Base-by-base conservation (phyloP, 106 monocot genomes). In the Acorus gramineus region DNA sequence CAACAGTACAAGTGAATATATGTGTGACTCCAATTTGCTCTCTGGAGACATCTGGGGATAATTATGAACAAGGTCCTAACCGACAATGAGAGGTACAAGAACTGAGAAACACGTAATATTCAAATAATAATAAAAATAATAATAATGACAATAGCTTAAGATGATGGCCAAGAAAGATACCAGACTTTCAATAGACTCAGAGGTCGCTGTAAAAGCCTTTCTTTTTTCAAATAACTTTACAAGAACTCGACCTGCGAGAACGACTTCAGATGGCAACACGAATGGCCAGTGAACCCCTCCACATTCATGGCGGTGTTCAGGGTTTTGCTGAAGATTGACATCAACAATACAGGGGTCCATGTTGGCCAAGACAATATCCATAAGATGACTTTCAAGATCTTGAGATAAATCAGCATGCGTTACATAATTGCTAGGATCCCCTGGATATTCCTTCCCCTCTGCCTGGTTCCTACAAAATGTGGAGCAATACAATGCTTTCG, bases 241-340 rank as follows among this genome's bases (percentile, higher is more conserved):
- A 66, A 87, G 55, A 13, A 96, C 54, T 72, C 96, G 72, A 52
- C 84, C 90, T 75, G 84, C 82, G 62, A 96, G 81, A 74, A 96
- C 85, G 8, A 87, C 77, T 75, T 87, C 82, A 59, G 80, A 7
- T 65, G 96, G 96, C 50, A 96, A 79, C 64, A 91, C 84, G 68
- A 68, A 78, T 69, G 96, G 51, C 96, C 96, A 96, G 67, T 83
- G 78, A 58, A 67, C 52, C 28, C 96, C 96, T 67, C 85, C 82
- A 83, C 96, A 96, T 83, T 96, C 96, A 81, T 96, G 90, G 60
- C 62, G 66, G 73, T 96, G 96, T 74, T 96, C 96, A 60, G 75
- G 65, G 64, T 76, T 47, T 43, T 71, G 63, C 50, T 63, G 6
- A 69, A 60, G 45, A 49, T 53, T 44, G 63, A 53, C 52, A 67